Evolutionary conservation across 129 eudicot species (phyloP).

Genomic region (Pseudognaphalium luteoalbum): DNA sequence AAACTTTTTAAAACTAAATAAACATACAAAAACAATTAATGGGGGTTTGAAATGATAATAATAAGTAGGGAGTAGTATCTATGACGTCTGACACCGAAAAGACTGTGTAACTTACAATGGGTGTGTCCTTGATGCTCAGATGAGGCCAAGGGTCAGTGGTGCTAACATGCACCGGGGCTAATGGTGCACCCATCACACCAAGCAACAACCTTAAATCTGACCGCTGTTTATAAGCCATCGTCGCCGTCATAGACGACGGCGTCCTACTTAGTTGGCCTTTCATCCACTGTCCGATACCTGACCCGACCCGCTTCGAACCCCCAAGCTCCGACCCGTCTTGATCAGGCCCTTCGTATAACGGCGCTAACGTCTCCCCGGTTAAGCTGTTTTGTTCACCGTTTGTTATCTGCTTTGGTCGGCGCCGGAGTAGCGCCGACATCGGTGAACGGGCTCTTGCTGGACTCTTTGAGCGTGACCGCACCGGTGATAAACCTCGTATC

Average conservation of each 20-base stretch:
- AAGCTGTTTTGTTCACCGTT: constrained; percentile 37
- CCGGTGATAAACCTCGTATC: constrained; percentile 80
- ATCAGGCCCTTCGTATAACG: constrained; percentile 83
- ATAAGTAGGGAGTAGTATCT: too few species aligned
- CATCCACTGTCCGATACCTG: constrained; percentile 71
- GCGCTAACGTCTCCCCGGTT: constrained; percentile 65
- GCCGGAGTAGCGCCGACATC: constrained; percentile 38
- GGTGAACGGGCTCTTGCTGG: constrained; percentile 55
- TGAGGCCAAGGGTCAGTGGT: constrained; percentile 71
- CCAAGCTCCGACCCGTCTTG: constrained; percentile 63
- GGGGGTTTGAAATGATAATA: not conserved
- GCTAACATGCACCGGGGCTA: constrained; percentile 78
- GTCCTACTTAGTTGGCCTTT: constrained; percentile 67
- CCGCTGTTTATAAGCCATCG: constrained; percentile 47
- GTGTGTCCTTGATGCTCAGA: constrained; percentile 80
- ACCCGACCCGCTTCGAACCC: constrained; percentile 72
- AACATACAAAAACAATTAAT: constrained; percentile 1
- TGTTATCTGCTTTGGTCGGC: constrained; percentile 27
- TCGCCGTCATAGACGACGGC: constrained; percentile 58
- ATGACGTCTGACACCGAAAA: constrained; percentile 16
- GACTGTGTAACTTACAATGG: constrained; percentile 58
- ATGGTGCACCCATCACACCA: constrained; percentile 93
- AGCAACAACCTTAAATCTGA: constrained; percentile 83
- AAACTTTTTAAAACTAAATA: not conserved
- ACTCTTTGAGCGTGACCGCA: constrained; percentile 57